phyloP scores from a whole-genome alignment of 768 basidiomycete genomes.

The Boletus huronensis region DNA sequence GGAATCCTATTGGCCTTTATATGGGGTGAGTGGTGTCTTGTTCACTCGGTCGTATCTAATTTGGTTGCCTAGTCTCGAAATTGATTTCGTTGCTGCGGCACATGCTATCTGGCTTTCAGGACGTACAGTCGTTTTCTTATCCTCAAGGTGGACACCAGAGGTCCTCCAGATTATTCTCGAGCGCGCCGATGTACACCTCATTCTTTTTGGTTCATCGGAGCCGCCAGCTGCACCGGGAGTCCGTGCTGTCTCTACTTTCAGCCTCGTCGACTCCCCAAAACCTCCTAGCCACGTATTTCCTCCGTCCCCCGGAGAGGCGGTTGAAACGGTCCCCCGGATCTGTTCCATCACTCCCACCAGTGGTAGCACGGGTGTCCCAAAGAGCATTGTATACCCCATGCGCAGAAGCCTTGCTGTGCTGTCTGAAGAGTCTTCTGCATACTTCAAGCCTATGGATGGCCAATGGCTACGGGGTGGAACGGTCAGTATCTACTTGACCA shows the following conservation, averaged over 20 bases:
- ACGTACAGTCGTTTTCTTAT: slow-evolving; percentile 28
- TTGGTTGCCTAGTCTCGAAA: slow-evolving; percentile 19
- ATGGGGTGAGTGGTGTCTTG: slow-evolving; percentile 14
- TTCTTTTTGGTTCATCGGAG: slow-evolving; percentile 18
- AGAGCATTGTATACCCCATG: slow-evolving; percentile 18
- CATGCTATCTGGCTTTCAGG: slow-evolving; percentile 31
- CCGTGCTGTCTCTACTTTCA: slow-evolving; percentile 19
- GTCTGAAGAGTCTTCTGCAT: slow-evolving; percentile 9
- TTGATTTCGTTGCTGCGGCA: slow-evolving; percentile 27
- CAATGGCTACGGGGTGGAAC: slow-evolving; percentile 16
- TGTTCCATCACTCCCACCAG: slow-evolving; percentile 20
- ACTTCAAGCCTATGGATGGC: slow-evolving; percentile 12
- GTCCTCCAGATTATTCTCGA: slow-evolving; percentile 21
- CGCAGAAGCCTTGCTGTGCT: slow-evolving; percentile 12
- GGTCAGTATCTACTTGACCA: not conserved
- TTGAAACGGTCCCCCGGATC: slow-evolving; percentile 9
- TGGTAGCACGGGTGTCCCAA: slow-evolving; percentile 24
- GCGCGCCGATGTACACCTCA: slow-evolving; percentile 21
- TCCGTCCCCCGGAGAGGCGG: slow-evolving; percentile 15
- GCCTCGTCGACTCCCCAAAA: slow-evolving; percentile 8
- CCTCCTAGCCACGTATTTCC: slow-evolving; percentile 11
- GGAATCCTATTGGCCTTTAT: slow-evolving; percentile 26
- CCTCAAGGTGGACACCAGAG: slow-evolving; percentile 23
- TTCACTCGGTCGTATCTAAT: not conserved
- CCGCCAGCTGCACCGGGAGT: slow-evolving; percentile 12